phyloP scores from a whole-genome alignment of 306 rosid genomes.

The Cucurbita argyrosperma region DNA sequence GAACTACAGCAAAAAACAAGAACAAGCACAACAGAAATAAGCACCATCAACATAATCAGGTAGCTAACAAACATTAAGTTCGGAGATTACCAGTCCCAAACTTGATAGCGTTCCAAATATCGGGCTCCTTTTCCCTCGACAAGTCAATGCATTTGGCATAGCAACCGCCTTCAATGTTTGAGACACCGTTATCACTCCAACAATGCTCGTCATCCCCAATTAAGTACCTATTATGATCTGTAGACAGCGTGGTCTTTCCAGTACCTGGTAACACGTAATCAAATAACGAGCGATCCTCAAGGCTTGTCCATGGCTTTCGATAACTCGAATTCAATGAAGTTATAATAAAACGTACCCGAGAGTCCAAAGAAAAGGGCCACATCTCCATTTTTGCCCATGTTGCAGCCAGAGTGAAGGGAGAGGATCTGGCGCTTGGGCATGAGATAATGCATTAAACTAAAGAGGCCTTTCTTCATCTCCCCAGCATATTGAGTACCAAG shows the following conservation, averaged over 20 bases:
- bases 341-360: slow-evolving; percentile 32
- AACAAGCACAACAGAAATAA: neutral
- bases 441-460: slow-evolving; percentile 84
- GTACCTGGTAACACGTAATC: slow-evolving; percentile 29
- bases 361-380: slow-evolving; percentile 94
- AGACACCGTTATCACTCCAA: slow-evolving; percentile 70
- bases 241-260: slow-evolving; percentile 80
- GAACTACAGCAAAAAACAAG: slow-evolving; percentile 22
- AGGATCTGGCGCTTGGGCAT: slow-evolving; percentile 74
- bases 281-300: neutral
- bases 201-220: slow-evolving; percentile 91
- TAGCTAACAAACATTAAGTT: neutral
- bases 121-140: slow-evolving; percentile 67
- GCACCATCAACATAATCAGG: neutral
- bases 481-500: slow-evolving; percentile 95
- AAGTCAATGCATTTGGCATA: slow-evolving; percentile 89
- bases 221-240: slow-evolving; percentile 61
- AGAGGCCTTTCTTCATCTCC: slow-evolving; percentile 93
- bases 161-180: slow-evolving; percentile 92
- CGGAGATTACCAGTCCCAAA: slow-evolving; percentile 58
- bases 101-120: slow-evolving; percentile 84
- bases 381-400: slow-evolving; percentile 69
- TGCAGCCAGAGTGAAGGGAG: slow-evolving; percentile 86
- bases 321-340: neutral
- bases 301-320: neutral